phyloP scores from a whole-genome alignment of 2,329 filamentous ascomycete species.

The Eutypa lata region DNA sequence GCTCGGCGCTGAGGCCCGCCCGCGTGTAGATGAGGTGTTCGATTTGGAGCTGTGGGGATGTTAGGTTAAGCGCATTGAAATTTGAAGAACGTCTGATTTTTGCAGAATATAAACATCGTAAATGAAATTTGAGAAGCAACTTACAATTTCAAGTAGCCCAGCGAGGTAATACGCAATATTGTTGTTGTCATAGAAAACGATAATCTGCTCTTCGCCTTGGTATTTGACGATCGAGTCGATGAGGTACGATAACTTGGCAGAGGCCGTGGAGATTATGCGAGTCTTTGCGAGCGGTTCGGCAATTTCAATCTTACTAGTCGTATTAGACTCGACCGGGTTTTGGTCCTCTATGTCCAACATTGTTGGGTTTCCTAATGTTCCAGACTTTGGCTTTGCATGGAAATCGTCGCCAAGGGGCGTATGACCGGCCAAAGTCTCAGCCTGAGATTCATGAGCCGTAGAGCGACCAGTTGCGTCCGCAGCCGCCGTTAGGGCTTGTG shows the following conservation, averaged over 20 bases:
- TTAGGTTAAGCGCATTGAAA: slow-evolving; percentile 5
- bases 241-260: slow-evolving; percentile 83
- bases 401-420: slow-evolving; percentile 23
- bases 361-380: slow-evolving; percentile 7
- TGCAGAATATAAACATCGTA: too few species aligned
- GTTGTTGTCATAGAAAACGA: slow-evolving; percentile 89
- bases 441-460: slow-evolving; percentile 10
- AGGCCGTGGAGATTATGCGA: slow-evolving; percentile 73
- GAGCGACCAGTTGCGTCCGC: slow-evolving; percentile 14
- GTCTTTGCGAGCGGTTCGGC: slow-evolving; percentile 55
- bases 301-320: slow-evolving; percentile 40
- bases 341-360: neutral
- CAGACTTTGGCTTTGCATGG: slow-evolving; percentile 22
- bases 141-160: slow-evolving; percentile 70
- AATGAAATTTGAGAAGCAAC: too few species aligned
- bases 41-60: slow-evolving; percentile 47
- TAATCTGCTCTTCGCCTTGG: slow-evolving; percentile 74
- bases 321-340: slow-evolving; percentile 12
- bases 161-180: slow-evolving; percentile 85
- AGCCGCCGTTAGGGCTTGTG: slow-evolving; percentile 24
- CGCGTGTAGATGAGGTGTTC: slow-evolving; percentile 67
- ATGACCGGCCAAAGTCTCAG: slow-evolving; percentile 22
- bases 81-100: neutral
- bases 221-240: slow-evolving; percentile 68
- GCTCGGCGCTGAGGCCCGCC: slow-evolving; percentile 51